Percentiles rank a stretch among this genome's conserved stretches.
Conservation (phyloP, 768 basidiomycete species). For the Russula griseocarnosa region DNA sequence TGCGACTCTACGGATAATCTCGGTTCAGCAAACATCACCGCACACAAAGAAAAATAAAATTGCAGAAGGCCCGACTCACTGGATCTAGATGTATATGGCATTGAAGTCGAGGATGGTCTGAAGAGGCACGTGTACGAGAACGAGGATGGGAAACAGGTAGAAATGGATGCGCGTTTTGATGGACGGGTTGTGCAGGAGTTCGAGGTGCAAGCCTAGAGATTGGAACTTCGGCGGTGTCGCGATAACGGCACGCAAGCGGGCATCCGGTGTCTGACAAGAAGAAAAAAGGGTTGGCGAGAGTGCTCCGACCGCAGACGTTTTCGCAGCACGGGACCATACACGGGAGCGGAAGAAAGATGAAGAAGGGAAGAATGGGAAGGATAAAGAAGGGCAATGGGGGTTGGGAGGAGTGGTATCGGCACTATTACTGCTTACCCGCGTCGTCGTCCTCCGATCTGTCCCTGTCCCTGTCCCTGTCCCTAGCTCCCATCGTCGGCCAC, state of each 20-base stretch:
- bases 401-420: constrained; percentile 22
- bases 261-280: no score
- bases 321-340: constrained; percentile 38
- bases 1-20: constrained; percentile 51
- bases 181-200: constrained; percentile 47
- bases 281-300: no score
- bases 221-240: no score
- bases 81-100: constrained; percentile 73
- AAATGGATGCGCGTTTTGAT: constrained; percentile 55
- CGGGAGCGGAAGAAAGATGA: constrained; percentile 38
- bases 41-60: no score
- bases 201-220: no score
- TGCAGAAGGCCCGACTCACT: constrained; percentile 47
- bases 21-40: not conserved
- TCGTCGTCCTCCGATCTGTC: constrained; percentile 53
- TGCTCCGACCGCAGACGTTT: not conserved
- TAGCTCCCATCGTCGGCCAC: constrained; percentile 41
- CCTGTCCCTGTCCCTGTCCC: constrained; percentile 36
- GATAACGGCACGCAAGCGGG: no score
- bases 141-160: constrained; percentile 64
- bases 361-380: no score
- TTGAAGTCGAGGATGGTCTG: constrained; percentile 91
- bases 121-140: constrained; percentile 66
- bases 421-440: constrained; percentile 40
- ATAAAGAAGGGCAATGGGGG: not conserved